A percentile compares a stretch with the other conserved stretches of the same genome.
These are phyloP conservation scores for Pseudocercospora eumusae DNA, from an alignment of 2,329 filamentous ascomycete genomes.

Conservation along the genomic window DNA sequence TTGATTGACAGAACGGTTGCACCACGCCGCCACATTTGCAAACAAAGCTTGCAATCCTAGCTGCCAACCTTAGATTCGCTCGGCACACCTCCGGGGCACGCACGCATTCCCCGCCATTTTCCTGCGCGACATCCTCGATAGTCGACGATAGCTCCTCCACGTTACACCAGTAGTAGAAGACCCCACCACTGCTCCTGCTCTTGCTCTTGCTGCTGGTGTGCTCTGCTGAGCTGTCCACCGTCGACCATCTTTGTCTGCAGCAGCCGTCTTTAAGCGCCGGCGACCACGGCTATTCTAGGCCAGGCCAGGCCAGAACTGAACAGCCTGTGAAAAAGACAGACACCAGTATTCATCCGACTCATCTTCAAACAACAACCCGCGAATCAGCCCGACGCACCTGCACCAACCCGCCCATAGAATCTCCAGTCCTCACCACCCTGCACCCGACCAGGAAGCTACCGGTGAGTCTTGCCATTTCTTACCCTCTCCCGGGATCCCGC, in stretches of 20 bases:
- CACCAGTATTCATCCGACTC: background rate
- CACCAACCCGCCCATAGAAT: constrained; percentile 15
- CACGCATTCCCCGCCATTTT: constrained; percentile 21
- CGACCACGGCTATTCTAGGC: background rate
- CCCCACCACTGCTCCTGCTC: constrained; percentile 1
- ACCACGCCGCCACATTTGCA: constrained; percentile 15
- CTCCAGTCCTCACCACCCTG: background rate
- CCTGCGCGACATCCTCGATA: constrained; percentile 11
- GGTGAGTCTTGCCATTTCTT: constrained; percentile 14
- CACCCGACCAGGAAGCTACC: constrained; percentile 1
- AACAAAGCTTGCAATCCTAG: constrained; percentile 5
- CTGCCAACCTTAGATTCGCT: constrained; percentile 11
- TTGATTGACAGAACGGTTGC: constrained; percentile 26
- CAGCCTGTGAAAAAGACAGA: background rate
- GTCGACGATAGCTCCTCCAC: constrained; percentile 15
- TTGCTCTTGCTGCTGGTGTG: constrained; percentile 6
- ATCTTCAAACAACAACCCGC: background rate
- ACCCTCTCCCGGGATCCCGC: constrained; percentile 11
- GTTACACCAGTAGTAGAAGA: constrained; percentile 21
- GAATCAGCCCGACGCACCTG: constrained; percentile 1
- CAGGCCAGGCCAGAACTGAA: background rate
- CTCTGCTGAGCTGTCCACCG: too few relatives aligned
- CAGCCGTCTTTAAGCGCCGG: constrained; percentile 6
- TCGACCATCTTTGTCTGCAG: background rate
- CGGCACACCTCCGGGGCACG: constrained; percentile 17